Evolutionary conservation across 2,329 filamentous ascomycete species (phyloP), one percentile per base, ranked within the genome.

Genomic region (Exserohilum rostratum): DNA sequence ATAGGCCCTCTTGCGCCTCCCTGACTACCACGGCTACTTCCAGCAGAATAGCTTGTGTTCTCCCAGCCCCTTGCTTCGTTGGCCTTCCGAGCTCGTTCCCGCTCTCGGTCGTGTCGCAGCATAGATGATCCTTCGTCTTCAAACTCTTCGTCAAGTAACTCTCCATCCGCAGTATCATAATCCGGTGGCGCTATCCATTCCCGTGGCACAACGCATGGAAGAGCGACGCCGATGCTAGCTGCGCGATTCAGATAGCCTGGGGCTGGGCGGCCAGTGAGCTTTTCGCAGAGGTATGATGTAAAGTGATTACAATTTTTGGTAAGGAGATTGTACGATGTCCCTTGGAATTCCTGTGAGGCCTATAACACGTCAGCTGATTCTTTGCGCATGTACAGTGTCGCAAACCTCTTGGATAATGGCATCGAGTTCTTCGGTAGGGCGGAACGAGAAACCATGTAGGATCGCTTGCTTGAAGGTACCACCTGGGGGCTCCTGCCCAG

Each of bases 281-380:
- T 85, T 71, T 88, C 81, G 75, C 89, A 92, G 15, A 96, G 82
- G 66, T 89, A 86, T 17, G 86, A 86, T 2, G 90, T 93, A 72
- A 96, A 96, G 73, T 96, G 91, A 73, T 96, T 96, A 82, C 91
- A 96, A 75, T 96, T 96, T 65, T 87, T 87, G 17, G 87, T 91
- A 39, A 96, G 81, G 12, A 96, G 83, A 68, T 95, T 93, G 76
- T 96, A 95, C 12, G 84, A 83, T 0, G 87, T 87, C 20, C 91
- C 91, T 52, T 87, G 82, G 66, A 95, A 96, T 62, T 87, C 82
- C 37, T 88, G 83, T 1, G 88, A 90, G 11, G 87, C 88, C 71
- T 77, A 52, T 9, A 5, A 3, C 10, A n/a, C 7, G 58, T 69
- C 54, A 71, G 62, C 37, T 40, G 34, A n/a, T 27, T n/a, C 6